These are phyloP conservation scores for Backusella tarrabulga DNA, from an alignment of 192 early-diverging fungal species.

Conservation along the genomic window DNA sequence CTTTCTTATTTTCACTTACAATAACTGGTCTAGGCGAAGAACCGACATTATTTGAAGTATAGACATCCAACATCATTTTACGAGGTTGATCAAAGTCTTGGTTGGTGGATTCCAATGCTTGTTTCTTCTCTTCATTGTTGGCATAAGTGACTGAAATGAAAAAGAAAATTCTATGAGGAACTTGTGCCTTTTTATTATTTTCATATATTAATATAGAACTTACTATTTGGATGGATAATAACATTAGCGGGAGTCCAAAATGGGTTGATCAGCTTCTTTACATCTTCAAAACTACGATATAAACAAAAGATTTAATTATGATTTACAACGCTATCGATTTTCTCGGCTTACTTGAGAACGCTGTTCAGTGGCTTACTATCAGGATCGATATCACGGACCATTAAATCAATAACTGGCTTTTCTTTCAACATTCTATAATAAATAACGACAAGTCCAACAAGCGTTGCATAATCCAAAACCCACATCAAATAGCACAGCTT, in stretches of 20 bases:
- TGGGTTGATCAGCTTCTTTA: slow-evolving; percentile 8
- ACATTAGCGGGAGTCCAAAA: slow-evolving; percentile 14
- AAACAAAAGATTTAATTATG: background rate
- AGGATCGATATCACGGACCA: background rate
- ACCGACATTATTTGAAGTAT: background rate
- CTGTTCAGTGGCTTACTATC: background rate
- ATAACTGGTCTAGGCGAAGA: slow-evolving; percentile 18
- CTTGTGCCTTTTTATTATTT: background rate
- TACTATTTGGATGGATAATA: slow-evolving; percentile 22
- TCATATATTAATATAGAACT: background rate
- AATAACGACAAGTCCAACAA: background rate
- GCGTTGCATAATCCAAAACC: background rate
- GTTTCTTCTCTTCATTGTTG: slow-evolving; percentile 16
- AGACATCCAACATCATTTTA: slow-evolving; percentile 26
- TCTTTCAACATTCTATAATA: slow-evolving; percentile 9
- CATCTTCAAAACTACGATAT: background rate
- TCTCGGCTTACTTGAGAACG: background rate
- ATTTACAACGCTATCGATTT: background rate
- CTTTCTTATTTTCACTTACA: background rate
- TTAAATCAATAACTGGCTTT: background rate
- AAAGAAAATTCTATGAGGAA: background rate
- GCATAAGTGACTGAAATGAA: slow-evolving; percentile 23
- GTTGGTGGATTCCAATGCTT: slow-evolving; percentile 15
- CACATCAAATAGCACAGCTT: background rate
- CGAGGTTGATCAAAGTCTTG: slow-evolving; percentile 24